Conservation (phyloP, 352 stramenopile genomes). For the Phytophthora brassicae region DNA sequence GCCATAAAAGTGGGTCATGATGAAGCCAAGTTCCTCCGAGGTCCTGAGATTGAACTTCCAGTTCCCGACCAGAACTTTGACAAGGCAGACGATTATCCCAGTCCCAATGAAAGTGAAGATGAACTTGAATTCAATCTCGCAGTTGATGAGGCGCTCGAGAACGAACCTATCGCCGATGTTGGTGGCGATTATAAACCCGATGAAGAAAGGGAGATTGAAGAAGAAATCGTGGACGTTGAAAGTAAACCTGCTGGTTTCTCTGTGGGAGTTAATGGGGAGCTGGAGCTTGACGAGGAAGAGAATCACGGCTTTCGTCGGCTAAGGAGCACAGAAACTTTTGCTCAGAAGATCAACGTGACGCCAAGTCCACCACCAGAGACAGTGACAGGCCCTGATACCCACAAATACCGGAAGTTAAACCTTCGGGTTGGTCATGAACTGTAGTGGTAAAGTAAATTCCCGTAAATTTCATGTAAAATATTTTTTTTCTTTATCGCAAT, state of each 20-base stretch:
- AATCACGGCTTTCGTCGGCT: constrained; percentile 4
- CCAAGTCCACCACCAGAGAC: background rate
- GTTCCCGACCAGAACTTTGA: constrained; percentile 5
- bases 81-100: background rate
- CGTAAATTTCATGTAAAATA: no score
- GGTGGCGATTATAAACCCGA: background rate
- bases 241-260: no score
- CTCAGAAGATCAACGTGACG: background rate
- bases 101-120: background rate
- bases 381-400: background rate
- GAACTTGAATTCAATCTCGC: background rate
- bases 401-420: background rate
- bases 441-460: no score
- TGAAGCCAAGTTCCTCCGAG: constrained; percentile 3
- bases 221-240: background rate
- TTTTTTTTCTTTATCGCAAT: no score
- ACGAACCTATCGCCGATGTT: background rate
- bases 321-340: background rate
- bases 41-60: background rate
- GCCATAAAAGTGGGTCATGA: background rate
- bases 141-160: background rate
- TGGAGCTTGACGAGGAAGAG: background rate
- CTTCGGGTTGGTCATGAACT: no score
- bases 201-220: background rate
- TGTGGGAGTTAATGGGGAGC: no score